Percentiles rank a stretch among this genome's conserved stretches.
phyloP scores from a whole-genome alignment of 2,329 filamentous ascomycete species.

The Epichloe glyceriae region DNA sequence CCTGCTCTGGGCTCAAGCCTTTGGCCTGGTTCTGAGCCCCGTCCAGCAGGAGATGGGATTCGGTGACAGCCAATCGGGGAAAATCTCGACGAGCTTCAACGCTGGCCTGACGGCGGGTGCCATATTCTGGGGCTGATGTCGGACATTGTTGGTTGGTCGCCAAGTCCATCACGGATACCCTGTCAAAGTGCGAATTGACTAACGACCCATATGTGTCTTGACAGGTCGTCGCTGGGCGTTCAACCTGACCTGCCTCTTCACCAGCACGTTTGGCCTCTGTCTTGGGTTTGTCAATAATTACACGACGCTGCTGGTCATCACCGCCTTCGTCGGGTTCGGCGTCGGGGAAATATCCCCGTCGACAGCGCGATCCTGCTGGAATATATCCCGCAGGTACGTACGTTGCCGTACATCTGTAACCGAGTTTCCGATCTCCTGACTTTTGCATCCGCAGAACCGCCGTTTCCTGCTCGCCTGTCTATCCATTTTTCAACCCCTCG shows the following conservation, averaged over 20 bases:
- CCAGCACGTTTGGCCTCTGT: conserved; percentile 38
- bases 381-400: conserved; percentile 33
- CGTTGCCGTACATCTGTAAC: no score
- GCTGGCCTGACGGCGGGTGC: conserved; percentile 32
- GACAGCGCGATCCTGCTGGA: conserved; percentile 43
- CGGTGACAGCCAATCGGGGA: conserved; percentile 21
- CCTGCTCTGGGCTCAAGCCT: conserved; percentile 44
- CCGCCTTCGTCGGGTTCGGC: conserved; percentile 40
- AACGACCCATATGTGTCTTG: neutral
- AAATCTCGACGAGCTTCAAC: conserved; percentile 41
- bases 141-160: conserved; percentile 28
- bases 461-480: conserved; percentile 39
- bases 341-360: conserved; percentile 42
- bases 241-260: conserved; percentile 43
- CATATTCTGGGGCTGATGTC: conserved; percentile 41
- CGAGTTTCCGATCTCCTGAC: neutral
- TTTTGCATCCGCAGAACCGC: conserved; percentile 17
- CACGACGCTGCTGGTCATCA: conserved; percentile 36
- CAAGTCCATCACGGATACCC: neutral
- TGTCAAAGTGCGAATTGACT: neutral
- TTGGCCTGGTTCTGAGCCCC: conserved; percentile 39
- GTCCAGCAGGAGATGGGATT: conserved; percentile 45
- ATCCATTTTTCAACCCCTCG: conserved; percentile 42
- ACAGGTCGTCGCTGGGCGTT: conserved; percentile 39
- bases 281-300: conserved; percentile 37